phyloP scores from a whole-genome alignment of 108 stramenopile species.

The Cyclotella atomus region DNA sequence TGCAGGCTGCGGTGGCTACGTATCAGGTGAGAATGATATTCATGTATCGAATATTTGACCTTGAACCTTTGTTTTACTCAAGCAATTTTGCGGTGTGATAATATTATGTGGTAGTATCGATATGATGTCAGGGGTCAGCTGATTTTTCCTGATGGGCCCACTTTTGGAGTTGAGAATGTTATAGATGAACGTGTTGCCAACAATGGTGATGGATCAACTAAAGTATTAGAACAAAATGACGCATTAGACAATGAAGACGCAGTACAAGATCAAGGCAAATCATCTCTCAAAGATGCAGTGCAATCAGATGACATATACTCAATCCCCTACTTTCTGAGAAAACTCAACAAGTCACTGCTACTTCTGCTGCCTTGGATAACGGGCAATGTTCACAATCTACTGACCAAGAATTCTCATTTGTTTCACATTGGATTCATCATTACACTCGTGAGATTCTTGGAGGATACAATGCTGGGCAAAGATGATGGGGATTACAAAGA shows the following conservation, averaged over 20 bases:
- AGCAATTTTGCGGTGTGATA: too few species aligned
- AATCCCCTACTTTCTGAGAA: conserved; percentile 21
- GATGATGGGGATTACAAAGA: conserved; percentile 20
- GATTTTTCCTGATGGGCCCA: conserved; percentile 61
- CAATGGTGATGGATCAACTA: neutral
- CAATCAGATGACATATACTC: conserved; percentile 2
- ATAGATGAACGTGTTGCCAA: neutral
- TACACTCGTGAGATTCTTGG: conserved; percentile 45
- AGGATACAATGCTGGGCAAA: conserved; percentile 26
- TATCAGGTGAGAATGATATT: conserved; percentile 32
- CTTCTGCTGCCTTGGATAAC: conserved; percentile 58
- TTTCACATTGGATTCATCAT: conserved; percentile 66
- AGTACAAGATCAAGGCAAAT: neutral
- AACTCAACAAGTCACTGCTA: conserved; percentile 58
- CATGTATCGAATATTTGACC: neutral
- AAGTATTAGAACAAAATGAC: neutral
- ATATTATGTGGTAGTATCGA: conserved; percentile 47
- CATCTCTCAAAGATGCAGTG: neutral
- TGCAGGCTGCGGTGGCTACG: conserved; percentile 62
- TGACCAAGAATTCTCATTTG: conserved; percentile 55
- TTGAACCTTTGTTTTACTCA: neutral
- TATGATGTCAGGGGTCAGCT: conserved; percentile 62
- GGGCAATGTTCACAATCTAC: conserved; percentile 44
- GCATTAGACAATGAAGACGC: too few species aligned
- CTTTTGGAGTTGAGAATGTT: conserved; percentile 50